Conservation (phyloP, 176 grass and related monocot species). For the Cenchrus purpureus region DNA sequence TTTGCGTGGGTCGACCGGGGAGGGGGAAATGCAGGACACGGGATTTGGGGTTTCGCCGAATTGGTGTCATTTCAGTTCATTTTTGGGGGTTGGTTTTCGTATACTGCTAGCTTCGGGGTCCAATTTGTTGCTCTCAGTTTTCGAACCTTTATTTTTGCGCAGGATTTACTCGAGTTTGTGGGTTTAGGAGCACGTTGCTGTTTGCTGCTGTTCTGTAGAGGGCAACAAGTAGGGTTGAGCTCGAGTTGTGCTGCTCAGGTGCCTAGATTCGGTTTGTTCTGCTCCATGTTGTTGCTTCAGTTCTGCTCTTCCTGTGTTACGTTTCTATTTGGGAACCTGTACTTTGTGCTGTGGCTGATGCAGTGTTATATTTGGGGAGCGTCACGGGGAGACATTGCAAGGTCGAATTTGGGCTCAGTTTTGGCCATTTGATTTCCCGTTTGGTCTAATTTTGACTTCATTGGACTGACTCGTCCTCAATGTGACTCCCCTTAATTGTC, state of each 20-base stretch:
- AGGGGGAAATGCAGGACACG: constrained; percentile 27
- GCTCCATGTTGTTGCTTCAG: constrained; percentile 2
- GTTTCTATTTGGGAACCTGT: neutral
- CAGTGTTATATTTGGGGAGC: neutral
- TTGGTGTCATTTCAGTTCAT: constrained; percentile 3
- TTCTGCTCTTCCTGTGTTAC: neutral
- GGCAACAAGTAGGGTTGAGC: constrained; percentile 2
- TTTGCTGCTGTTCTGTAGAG: constrained; percentile 4
- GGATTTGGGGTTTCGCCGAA: constrained; percentile 13
- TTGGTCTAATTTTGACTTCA: constrained; percentile 6
- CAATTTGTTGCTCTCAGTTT: constrained; percentile 16
- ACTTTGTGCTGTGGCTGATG: neutral
- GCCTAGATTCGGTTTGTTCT: constrained; percentile 3
- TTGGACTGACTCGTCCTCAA: neutral
- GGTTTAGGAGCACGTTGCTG: neutral
- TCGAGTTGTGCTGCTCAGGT: neutral
- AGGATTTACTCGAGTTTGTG: constrained; percentile 10
- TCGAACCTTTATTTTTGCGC: neutral
- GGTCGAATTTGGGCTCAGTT: neutral
- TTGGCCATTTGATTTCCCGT: neutral
- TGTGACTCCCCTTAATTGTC: neutral
- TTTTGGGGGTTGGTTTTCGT: constrained; percentile 13
- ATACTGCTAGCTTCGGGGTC: constrained; percentile 13
- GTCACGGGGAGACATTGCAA: neutral
- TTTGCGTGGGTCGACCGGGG: constrained; percentile 4